Base-by-base conservation (phyloP, 75 land plant species). In the Pinus albicaulis region DNA sequence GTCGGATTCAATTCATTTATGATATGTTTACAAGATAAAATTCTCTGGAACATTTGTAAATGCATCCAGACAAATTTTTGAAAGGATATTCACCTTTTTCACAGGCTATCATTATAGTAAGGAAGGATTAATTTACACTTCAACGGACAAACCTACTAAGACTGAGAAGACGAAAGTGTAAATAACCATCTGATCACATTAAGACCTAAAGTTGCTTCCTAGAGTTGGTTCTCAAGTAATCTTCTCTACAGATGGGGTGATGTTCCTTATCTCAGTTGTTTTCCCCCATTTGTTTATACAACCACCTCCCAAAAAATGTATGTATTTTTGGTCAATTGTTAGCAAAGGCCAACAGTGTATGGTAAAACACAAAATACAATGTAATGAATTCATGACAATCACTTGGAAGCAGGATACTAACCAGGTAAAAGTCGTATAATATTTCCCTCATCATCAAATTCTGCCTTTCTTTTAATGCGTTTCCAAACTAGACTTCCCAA, bases 401-500 rank as follows among this genome's bases (percentile, higher is more conserved):
- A 17, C 15, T 28, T 28, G 31, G 38, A 28, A 63, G 66, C 66
- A 63, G 10, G 22, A 68, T 36, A 75, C 28, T 8, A 19, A 94
- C 98, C 91, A 79, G 94, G 86, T 64, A 94, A 79, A 56, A 63
- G 55, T 74, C 76, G 70, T 28, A 88, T 76, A 36, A 38, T n/a
- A 23, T 77, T 78, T 69, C 92, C 95, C 82, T 89, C 81, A 31
- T 94, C 98, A 68, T 81, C 80, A 74, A 68, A 64, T 71, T 92
- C 98, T 72, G 95, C 91, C 76, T 84, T 94, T 72, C 63, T 78
- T 79, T 90, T 92, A 74, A 94, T 88, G 31, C 98, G 89, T 58
- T 86, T 84, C 98, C 98, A 94, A 14, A 94, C 98, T 83, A 94
- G 74, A 74, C 84, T 84, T 16, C 98, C 98, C 24, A 94, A 82